Evolutionary conservation across 2,329 filamentous ascomycete genomes (phyloP), one percentile per base, ranked within the genome.

Genomic region (Coleophoma cylindrospora): DNA sequence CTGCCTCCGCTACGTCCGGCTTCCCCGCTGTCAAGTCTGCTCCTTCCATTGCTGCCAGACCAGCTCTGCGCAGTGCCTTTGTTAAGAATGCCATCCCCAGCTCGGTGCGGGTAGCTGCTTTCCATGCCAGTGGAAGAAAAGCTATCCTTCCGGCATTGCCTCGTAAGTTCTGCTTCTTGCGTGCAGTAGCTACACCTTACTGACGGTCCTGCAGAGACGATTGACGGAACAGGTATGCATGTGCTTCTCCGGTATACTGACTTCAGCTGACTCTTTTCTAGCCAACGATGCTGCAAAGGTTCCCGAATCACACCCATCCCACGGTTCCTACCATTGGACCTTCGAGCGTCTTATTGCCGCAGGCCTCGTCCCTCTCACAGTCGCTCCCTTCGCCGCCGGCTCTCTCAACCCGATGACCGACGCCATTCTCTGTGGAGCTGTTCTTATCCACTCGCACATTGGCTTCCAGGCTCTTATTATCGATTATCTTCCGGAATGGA

Each of bases 281-380:
- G 90, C 91, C 67, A 99, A 99, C 74, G 91, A 97, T 65, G 82
- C 94, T 50, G 87, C 81, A 33, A 82, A 81, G 37, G 71, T 96
- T 21, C 91, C 91, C 43, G 67, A 80, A 19, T 73, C 89, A 48
- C 82, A 80, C 61, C 84, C 92, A 40, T 76, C 83, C 50, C 89
- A 99, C 74, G 94, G 94, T 62, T 95, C 88, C 71, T 99, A 97
- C 77, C 94, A 99, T 81, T 99, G 94, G 94, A 89, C 87, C 53
- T 96, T 96, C 65, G 94, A 99, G 79, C 91, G 89, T 66, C 68
- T 90, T 50, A 74, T 97, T 61, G 86, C 90, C 50, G 86, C 82
- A 50, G 87, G 83, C 50, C 82, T 99, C 54, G 75, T 99, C 54
- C 95, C 94, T 46, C 77, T 99, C 58, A 90, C 87, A 56, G 77